A percentile compares a stretch with the other conserved stretches of the same genome.
These are phyloP conservation scores for Agrocybe pediades DNA, from an alignment of 768 basidiomycete species.

Conservation along the genomic window DNA sequence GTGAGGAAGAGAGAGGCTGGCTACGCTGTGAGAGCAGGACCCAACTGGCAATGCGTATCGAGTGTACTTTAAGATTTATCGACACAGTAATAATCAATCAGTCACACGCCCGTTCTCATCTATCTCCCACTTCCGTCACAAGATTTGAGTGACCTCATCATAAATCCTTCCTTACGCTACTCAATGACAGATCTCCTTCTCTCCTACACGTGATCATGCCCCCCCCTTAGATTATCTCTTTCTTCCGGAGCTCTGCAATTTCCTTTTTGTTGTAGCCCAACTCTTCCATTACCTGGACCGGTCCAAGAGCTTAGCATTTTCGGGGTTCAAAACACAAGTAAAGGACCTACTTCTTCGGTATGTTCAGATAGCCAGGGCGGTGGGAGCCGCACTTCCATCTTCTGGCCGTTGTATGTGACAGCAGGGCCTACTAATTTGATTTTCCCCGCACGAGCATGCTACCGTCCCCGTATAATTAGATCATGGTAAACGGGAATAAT, in stretches of 20 bases:
- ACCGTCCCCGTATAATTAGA: constrained; percentile 1
- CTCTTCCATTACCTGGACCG: constrained; percentile 40
- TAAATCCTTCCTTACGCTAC: constrained; percentile 11
- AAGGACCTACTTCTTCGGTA: constrained; percentile 62
- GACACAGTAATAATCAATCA: constrained; percentile 22
- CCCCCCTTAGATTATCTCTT: constrained; percentile 32
- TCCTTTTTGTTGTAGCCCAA: constrained; percentile 35
- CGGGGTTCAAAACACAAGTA: background rate
- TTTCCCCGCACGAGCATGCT: constrained; percentile 77
- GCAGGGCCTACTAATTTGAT: constrained; percentile 82
- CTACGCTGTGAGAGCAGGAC: constrained; percentile 1
- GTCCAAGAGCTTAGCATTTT: constrained; percentile 8
- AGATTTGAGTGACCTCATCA: constrained; percentile 20
- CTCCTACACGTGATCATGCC: background rate
- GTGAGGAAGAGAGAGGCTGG: background rate
- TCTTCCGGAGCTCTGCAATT: constrained; percentile 44
- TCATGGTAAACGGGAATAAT: background rate
- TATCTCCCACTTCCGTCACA: constrained; percentile 22
- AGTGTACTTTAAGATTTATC: constrained; percentile 17
- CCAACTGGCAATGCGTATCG: constrained; percentile 7
- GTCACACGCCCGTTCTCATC: constrained; percentile 22
- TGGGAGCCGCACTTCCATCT: constrained; percentile 72
- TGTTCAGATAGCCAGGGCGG: constrained; percentile 90
- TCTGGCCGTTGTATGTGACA: constrained; percentile 78
- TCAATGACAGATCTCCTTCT: constrained; percentile 9